These are phyloP conservation scores for Furcasterigmium furcatum DNA, from an alignment of 2,329 filamentous ascomycete species.

Conservation along the genomic window DNA sequence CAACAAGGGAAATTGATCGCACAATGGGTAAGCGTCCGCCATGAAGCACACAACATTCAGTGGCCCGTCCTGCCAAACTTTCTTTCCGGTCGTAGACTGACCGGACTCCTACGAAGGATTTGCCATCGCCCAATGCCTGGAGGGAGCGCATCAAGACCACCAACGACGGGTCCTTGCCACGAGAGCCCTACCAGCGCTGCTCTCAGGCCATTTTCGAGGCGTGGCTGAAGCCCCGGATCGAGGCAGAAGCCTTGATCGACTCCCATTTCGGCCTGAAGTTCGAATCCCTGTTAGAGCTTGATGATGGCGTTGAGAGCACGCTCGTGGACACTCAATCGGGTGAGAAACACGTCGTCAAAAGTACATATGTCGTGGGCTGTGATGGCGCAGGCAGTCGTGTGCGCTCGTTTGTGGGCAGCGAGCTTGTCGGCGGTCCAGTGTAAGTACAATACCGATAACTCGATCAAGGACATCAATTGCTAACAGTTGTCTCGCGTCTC, in stretches of 20 bases:
- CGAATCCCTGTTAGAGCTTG: not conserved
- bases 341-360: not conserved
- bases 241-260: not conserved
- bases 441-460: not conserved
- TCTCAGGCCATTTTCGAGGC: conserved; percentile 2
- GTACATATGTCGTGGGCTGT: not conserved
- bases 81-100: no score
- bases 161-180: not conserved
- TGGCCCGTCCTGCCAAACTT: no score
- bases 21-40: not conserved
- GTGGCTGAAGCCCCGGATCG: not conserved
- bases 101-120: no score
- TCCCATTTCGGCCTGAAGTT: conserved; percentile 1
- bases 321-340: not conserved
- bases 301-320: not conserved
- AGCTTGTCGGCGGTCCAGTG: not conserved
- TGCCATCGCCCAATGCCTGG: not conserved
- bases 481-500: not conserved
- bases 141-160: not conserved
- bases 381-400: not conserved
- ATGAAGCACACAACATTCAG: no score
- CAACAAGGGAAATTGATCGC: not conserved
- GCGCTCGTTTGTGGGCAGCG: not conserved
- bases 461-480: no score
- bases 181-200: conserved; percentile 2